Percentiles rank a stretch among this genome's conserved stretches.
phyloP scores from a whole-genome alignment of 2,329 filamentous ascomycete species.

The Aspergillus sergii region DNA sequence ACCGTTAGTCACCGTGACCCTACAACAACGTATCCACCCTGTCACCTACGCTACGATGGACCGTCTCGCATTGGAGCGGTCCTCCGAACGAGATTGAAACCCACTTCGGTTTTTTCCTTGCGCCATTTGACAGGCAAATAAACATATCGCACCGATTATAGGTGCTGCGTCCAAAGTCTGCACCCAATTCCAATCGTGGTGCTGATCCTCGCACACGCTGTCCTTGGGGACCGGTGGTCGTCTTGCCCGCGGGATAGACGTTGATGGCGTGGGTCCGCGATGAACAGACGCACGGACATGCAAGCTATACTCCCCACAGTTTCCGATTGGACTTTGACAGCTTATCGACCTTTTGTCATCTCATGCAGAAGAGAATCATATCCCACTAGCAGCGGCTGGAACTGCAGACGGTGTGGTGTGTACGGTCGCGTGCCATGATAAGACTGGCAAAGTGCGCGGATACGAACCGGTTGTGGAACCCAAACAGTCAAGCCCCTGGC shows the following conservation, averaged over 20 bases:
- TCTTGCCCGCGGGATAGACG: not conserved
- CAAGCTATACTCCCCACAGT: not conserved
- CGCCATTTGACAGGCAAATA: slow-evolving; percentile 11
- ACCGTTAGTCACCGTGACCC: slow-evolving; percentile 1
- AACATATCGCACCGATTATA: slow-evolving; percentile 8
- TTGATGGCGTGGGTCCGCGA: not conserved
- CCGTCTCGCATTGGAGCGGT: slow-evolving; percentile 22
- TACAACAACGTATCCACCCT: not conserved
- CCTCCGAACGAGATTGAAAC: slow-evolving; percentile 20
- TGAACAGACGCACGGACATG: not conserved
- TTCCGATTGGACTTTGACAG: not conserved
- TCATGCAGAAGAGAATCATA: not conserved
- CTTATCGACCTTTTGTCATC: not conserved
- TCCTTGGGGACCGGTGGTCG: not conserved
- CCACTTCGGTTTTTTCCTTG: slow-evolving; percentile 11
- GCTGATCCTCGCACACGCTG: not conserved
- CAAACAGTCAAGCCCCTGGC: not conserved
- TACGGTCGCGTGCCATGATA: not conserved
- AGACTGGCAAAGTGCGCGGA: not conserved
- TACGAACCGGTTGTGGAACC: not conserved
- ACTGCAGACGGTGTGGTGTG: not conserved
- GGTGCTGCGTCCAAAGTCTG: not conserved
- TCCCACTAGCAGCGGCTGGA: not conserved
- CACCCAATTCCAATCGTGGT: not conserved
- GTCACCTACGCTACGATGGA: slow-evolving; percentile 33